phyloP scores from a whole-genome alignment of 2,329 filamentous ascomycete genomes.

The Cephalotrichum gorgonifer region DNA sequence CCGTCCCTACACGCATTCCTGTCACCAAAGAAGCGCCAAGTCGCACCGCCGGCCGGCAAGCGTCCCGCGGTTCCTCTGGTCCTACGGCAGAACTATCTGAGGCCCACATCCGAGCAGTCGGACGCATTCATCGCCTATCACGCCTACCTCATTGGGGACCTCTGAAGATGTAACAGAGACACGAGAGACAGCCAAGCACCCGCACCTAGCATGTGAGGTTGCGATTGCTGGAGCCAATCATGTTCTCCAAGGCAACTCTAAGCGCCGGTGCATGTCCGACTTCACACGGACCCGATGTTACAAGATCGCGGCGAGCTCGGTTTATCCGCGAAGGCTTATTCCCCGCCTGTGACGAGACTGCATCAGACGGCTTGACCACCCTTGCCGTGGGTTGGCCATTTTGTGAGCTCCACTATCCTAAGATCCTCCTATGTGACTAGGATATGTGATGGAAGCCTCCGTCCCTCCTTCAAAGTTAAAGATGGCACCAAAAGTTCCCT shows the following conservation, averaged over 20 bases:
- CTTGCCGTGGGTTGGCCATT: background rate
- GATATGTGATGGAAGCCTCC: background rate
- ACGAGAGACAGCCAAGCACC: too few relatives aligned
- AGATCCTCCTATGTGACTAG: background rate
- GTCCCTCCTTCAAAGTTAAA: background rate
- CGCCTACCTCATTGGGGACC: too few relatives aligned
- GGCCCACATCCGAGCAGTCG: background rate
- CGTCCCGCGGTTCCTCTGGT: too few relatives aligned
- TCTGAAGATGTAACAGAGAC: too few relatives aligned
- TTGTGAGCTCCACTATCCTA: background rate
- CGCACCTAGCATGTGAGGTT: background rate
- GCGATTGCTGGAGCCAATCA: slow-evolving; percentile 5
- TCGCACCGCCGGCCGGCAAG: too few relatives aligned
- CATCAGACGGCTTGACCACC: background rate
- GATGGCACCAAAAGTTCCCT: background rate
- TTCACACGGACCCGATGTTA: background rate
- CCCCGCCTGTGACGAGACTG: background rate
- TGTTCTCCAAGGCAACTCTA: background rate
- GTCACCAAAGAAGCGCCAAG: too few relatives aligned
- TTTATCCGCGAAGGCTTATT: background rate
- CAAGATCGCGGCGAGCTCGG: background rate
- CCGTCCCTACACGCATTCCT: too few relatives aligned
- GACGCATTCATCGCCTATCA: background rate
- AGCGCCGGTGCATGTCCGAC: slow-evolving; percentile 2
- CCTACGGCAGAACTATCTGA: background rate